phyloP scores from a whole-genome alignment of 2,329 filamentous ascomycete species.

The Pseudocercospora pini-densiflorae region DNA sequence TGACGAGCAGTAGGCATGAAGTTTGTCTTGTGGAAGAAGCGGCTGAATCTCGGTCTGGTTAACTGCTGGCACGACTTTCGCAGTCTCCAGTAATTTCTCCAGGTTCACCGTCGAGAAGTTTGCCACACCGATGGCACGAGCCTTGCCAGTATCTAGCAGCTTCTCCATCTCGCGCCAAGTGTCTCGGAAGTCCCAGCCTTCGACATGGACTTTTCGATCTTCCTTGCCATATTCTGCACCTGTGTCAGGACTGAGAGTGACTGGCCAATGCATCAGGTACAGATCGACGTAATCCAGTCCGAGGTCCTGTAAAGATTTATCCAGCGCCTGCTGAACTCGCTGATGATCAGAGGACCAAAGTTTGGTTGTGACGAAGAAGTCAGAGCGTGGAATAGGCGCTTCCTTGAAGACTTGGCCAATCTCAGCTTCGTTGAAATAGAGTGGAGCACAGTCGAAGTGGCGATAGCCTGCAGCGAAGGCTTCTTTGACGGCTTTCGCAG shows the following conservation, averaged over 20 bases:
- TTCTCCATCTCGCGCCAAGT: constrained; percentile 79
- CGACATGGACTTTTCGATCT: constrained; percentile 17
- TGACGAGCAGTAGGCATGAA: constrained; percentile 15
- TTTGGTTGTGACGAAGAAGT: constrained; percentile 56
- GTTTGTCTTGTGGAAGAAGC: constrained; percentile 19
- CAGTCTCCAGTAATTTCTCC: constrained; percentile 39
- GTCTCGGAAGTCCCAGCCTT: constrained; percentile 57
- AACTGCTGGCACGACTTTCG: constrained; percentile 24
- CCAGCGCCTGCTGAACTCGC: constrained; percentile 53
- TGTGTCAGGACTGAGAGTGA: constrained; percentile 12
- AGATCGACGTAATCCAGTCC: constrained; percentile 60
- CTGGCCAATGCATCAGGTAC: constrained; percentile 22
- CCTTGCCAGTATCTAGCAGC: constrained; percentile 53
- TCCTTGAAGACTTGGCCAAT: constrained; percentile 32
- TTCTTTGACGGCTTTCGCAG: constrained; percentile 29
- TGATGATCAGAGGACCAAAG: constrained; percentile 62
- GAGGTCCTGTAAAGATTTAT: constrained; percentile 73
- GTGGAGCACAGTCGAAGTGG: constrained; percentile 39
- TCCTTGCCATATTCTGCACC: constrained; percentile 11
- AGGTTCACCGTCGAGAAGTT: constrained; percentile 54
- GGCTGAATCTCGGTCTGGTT: constrained; percentile 27
- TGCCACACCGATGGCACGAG: constrained; percentile 54
- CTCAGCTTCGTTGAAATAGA: constrained; percentile 39
- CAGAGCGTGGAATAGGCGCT: constrained; percentile 28
- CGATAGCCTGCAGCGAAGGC: constrained; percentile 27